A percentile compares a stretch with the other conserved stretches of the same genome.
Conservation (phyloP, 352 stramenopile genomes). For the Pythium inflatum region DNA sequence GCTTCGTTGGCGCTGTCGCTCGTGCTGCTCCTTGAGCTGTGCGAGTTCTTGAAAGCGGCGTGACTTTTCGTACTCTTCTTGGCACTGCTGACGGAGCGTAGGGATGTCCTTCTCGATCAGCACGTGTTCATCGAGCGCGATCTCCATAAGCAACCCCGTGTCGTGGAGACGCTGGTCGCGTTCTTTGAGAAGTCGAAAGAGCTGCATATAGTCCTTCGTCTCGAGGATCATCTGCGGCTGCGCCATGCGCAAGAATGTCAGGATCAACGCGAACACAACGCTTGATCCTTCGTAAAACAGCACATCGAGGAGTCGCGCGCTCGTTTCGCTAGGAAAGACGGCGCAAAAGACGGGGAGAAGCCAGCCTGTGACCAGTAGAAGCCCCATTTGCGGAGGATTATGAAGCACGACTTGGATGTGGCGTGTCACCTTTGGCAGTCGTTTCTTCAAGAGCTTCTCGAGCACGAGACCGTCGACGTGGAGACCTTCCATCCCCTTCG, state of each 20-base stretch:
- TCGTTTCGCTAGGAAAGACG: conserved; percentile 67
- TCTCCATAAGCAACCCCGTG: conserved; percentile 57
- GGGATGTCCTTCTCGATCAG: conserved; percentile 37
- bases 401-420: conserved; percentile 58
- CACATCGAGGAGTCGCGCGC: conserved; percentile 64
- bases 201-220: conserved; percentile 66
- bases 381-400: conserved; percentile 52
- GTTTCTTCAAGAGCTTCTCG: conserved; percentile 47
- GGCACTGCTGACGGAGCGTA: conserved; percentile 25
- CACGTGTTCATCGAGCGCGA: conserved; percentile 56
- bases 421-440: conserved; percentile 58
- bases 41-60: conserved; percentile 9
- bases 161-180: conserved; percentile 68
- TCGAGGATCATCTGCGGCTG: conserved; percentile 58
- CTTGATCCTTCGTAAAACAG: conserved; percentile 57
- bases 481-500: conserved; percentile 63
- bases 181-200: conserved; percentile 65
- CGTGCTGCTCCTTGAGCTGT: conserved; percentile 4
- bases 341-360: conserved; percentile 67
- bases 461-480: conserved; percentile 63
- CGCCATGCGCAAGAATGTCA: conserved; percentile 60
- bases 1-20: not conserved
- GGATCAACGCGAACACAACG: conserved; percentile 58
- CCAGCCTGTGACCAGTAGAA: conserved; percentile 73
- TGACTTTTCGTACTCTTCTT: not conserved